Evolutionary conservation across 192 early-diverging fungal species (phyloP), one percentile per base, ranked within the genome.

Genomic region (Entomortierella lignicola): DNA sequence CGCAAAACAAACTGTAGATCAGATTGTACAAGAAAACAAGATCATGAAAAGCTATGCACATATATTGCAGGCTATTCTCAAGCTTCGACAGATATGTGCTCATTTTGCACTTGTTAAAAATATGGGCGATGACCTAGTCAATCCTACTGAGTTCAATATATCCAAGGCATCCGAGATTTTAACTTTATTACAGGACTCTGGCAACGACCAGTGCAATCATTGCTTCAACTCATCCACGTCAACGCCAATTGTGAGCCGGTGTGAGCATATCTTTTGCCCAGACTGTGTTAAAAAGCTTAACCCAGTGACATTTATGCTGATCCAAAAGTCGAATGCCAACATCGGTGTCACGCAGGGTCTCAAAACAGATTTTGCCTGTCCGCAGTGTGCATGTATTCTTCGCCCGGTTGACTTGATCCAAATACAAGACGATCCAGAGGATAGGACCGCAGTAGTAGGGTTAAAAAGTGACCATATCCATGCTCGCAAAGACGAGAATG

Each of bases 31-130:
- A 12, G 81, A 84, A 18, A 92, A 92, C 48, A 91, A 86, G 54
- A 69, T 90, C 44, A 85, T 92, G 66, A 82, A 84, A 47, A 90
- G 92, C 70, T 94, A 94, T 73, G 90, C 90, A 32, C 81, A 84
- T 34, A 90, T 94, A 47, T 74, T 91, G 11, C 86, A 89, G 27
- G 69, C 81, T 7, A 64, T 91, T 20, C 55, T 89, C 25, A 85
- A 80, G 50, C 66, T 83, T 15, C 63, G 77, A 15, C 77, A 81
- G 53, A 81, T 84, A 17, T 81, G 77, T 37, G 77, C 72, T 21
- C 77, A 81, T 47, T 83, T 63, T 61, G 69, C 77, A 2, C 59
- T 83, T 17, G 52, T 83, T 43, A 75, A 74, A 52, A 65, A 64
- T 25, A 57, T 39, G 6, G 53, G 66, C 23, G 82, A 80, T 23